phyloP scores from a whole-genome alignment of 2,329 filamentous ascomycete species.

The Neonectria magnoliae region DNA sequence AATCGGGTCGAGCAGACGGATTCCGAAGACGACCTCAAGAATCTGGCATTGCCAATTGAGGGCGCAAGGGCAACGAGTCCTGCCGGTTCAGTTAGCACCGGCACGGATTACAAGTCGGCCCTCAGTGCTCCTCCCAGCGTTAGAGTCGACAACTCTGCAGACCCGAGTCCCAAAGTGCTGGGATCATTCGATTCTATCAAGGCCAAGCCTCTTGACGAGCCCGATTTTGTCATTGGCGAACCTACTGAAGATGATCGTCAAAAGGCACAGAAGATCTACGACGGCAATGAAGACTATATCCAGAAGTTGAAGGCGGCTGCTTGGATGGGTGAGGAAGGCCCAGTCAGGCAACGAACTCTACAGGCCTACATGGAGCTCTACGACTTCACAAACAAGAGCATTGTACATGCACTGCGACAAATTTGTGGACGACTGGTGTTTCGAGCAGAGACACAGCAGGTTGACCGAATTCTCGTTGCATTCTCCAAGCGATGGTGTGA shows the following conservation, averaged over 20 bases:
- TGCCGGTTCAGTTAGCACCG: slow-evolving; percentile 49
- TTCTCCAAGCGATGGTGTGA: slow-evolving; percentile 92
- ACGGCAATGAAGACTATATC: slow-evolving; percentile 84
- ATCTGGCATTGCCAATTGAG: slow-evolving; percentile 56
- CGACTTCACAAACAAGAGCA: slow-evolving; percentile 83
- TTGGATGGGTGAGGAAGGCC: slow-evolving; percentile 84
- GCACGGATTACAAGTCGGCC: slow-evolving; percentile 53
- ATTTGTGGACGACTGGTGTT: slow-evolving; percentile 85
- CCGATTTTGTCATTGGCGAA: slow-evolving; percentile 66
- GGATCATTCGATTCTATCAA: slow-evolving; percentile 47
- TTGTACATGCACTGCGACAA: slow-evolving; percentile 79
- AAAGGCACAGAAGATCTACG: slow-evolving; percentile 84
- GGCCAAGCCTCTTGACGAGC: slow-evolving; percentile 64
- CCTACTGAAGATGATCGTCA: slow-evolving; percentile 76
- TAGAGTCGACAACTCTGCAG: slow-evolving; percentile 53
- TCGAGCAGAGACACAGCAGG: slow-evolving; percentile 93
- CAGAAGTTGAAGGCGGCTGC: slow-evolving; percentile 82
- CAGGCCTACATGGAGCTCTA: slow-evolving; percentile 92
- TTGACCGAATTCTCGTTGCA: slow-evolving; percentile 90
- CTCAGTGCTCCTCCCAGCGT: slow-evolving; percentile 57
- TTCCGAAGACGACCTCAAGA: slow-evolving; percentile 48
- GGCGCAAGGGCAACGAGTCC: slow-evolving; percentile 49
- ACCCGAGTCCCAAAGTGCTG: slow-evolving; percentile 50
- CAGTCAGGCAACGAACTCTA: slow-evolving; percentile 66
- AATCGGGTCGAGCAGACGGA: slow-evolving; percentile 41